Conservation (phyloP, 2,329 filamentous ascomycete genomes). For the Clarireedia hainanense region DNA sequence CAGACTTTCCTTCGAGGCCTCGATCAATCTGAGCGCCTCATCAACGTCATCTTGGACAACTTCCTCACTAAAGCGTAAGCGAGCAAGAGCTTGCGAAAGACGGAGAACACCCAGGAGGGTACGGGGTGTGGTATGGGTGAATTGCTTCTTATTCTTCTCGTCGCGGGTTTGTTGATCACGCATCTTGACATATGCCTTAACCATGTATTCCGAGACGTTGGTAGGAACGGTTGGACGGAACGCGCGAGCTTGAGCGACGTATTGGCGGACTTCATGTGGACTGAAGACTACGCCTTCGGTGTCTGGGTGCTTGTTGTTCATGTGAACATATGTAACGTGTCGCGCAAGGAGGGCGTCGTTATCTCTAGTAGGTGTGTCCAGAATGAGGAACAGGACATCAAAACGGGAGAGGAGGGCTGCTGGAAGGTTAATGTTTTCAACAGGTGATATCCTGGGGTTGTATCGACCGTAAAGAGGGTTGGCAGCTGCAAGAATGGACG, state of each 20-base stretch:
- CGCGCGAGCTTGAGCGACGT: slow-evolving; percentile 85
- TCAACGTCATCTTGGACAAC: slow-evolving; percentile 92
- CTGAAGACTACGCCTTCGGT: slow-evolving; percentile 72
- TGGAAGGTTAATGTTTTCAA: slow-evolving; percentile 99
- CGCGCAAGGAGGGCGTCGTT: slow-evolving; percentile 87
- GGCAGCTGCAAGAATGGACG: slow-evolving; percentile 89
- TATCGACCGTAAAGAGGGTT: slow-evolving; percentile 97
- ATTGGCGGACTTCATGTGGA: slow-evolving; percentile 89
- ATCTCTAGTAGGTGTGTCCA: slow-evolving; percentile 87
- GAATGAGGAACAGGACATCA: slow-evolving; percentile 91
- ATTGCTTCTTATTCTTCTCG: slow-evolving; percentile 84
- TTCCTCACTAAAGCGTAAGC: slow-evolving; percentile 76
- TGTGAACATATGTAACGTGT: slow-evolving; percentile 95
- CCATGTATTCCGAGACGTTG: slow-evolving; percentile 87
- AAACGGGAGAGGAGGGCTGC: slow-evolving; percentile 94
- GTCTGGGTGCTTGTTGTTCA: slow-evolving; percentile 90
- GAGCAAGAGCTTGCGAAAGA: slow-evolving; percentile 86
- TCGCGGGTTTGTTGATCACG: slow-evolving; percentile 86
- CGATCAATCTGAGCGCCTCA: slow-evolving; percentile 82
- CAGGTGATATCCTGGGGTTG: slow-evolving; percentile 92
- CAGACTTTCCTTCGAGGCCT: slow-evolving; percentile 88
- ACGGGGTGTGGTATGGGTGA: slow-evolving; percentile 88
- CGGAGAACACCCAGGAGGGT: slow-evolving; percentile 89
- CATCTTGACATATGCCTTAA: slow-evolving; percentile 92
- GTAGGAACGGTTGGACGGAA: slow-evolving; percentile 83